These are phyloP conservation scores for Scutellaria galericulata DNA, from an alignment of 257 asterid species.

Conservation along the genomic window DNA sequence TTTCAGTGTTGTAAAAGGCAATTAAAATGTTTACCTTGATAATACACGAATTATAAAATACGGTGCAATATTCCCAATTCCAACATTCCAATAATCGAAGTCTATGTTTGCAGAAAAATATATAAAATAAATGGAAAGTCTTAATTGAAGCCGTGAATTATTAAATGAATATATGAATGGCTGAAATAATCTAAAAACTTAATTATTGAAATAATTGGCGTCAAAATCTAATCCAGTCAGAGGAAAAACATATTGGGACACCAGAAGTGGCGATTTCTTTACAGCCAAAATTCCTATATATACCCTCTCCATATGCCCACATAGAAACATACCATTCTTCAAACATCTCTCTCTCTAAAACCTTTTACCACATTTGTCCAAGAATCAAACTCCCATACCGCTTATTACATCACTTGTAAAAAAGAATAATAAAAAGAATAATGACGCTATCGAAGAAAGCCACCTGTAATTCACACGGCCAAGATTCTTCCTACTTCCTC, in stretches of 20 bases:
- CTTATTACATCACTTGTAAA: background rate
- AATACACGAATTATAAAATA: no score
- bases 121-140: background rate
- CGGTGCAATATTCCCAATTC: background rate
- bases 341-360: constrained; percentile 22
- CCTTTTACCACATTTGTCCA: background rate
- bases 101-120: no score
- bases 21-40: no score
- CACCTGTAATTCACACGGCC: constrained; percentile 63
- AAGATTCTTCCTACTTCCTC: constrained; percentile 64
- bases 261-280: constrained; percentile 29
- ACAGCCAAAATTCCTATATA: constrained; percentile 41
- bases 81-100: background rate
- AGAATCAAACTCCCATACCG: no score
- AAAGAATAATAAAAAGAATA: background rate
- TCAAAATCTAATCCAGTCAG: constrained; percentile 24
- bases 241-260: constrained; percentile 35
- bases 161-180: constrained; percentile 6
- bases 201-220: constrained; percentile 2
- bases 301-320: constrained; percentile 33
- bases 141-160: background rate
- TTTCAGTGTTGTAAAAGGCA: no score
- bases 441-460: constrained; percentile 57
- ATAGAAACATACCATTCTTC: constrained; percentile 38
- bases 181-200: constrained; percentile 12